Evolutionary conservation across 805 yeast genomes (phyloP), one percentile per base, ranked within the genome.

Genomic region (Starmerella sirachaensis): DNA sequence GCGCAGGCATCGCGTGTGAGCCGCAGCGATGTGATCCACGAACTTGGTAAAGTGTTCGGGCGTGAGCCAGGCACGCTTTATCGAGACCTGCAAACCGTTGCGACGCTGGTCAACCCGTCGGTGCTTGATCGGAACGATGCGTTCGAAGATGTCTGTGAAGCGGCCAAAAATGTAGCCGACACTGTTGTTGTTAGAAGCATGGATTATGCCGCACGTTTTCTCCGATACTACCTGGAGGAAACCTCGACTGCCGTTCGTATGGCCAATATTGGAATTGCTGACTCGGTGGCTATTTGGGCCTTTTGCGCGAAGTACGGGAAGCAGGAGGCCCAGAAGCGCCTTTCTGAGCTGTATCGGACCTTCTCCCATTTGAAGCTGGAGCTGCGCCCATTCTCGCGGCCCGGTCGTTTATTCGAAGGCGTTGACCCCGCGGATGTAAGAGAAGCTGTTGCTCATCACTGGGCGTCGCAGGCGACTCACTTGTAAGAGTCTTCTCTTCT

Each of bases 121-220:
- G 42, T 50, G 7, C 46, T 57, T 21, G 60, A 56, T 20, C 41
- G 41, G 6, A 58, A 58, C 23, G 52, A 52, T 33, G 58, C 59
- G n/a, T 59, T 59, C 32, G 55, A 59, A 53, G 62, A 59, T 31
- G 61, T 59, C 13, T 49, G 55, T 23, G 50, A 55, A 24, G 62
- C 61, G 3, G 61, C 62, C 5, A 35, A 48, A 14, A 33, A 35
- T 20, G 46, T 50, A 5, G 31, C 50, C 9, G 52, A 49, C 13
- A 35, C 41, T 6, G 54, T 45, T 2, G 47, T 48, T 10, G 29
- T 31, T 27, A 43, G 51, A 18, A 42, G 51, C 38, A 47, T 49
- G 44, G 55, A 50, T 23, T 46, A 50, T 8, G 55, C 55, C 3
- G 31, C 47, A 16, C 45, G 55, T 6, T 46, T 51, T 33, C 37